phyloP scores from a whole-genome alignment of 495 filamentous ascomycete genomes.

The Aspergillus ellipticus region DNA sequence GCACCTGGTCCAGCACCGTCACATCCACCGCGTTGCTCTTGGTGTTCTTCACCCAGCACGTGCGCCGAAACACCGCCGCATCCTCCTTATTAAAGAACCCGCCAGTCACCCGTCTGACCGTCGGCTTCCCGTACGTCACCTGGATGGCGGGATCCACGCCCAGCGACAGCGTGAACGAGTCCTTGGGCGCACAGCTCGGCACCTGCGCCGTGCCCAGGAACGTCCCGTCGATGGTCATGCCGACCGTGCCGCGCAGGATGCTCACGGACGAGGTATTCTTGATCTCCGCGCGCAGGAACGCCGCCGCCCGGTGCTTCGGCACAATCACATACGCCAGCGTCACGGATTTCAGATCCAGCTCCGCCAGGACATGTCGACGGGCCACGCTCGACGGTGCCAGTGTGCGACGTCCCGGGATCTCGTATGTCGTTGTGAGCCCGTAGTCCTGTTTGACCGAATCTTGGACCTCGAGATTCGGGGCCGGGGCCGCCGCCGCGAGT shows the following conservation, averaged over 20 bases:
- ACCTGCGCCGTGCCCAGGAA: conserved; percentile 62
- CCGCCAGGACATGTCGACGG: conserved; percentile 43
- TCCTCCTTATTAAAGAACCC: conserved; percentile 56
- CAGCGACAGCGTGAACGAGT: conserved; percentile 56
- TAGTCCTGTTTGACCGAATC: conserved; percentile 35
- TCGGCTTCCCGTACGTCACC: conserved; percentile 60
- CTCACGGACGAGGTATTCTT: conserved; percentile 56
- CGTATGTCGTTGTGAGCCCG: conserved; percentile 61
- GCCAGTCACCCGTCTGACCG: conserved; percentile 48
- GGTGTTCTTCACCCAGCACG: conserved; percentile 56
- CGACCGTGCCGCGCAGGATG: conserved; percentile 56
- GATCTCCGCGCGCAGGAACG: conserved; percentile 63
- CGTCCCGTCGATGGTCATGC: conserved; percentile 64
- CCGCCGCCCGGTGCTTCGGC: conserved; percentile 61
- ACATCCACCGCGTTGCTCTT: conserved; percentile 48
- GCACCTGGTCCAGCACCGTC: conserved; percentile 62
- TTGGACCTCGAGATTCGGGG: conserved; percentile 19
- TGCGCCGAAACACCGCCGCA: conserved; percentile 54
- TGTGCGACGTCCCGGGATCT: conserved; percentile 52
- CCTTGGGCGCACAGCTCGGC: conserved; percentile 56
- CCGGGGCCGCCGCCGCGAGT: no score
- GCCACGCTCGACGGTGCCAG: conserved; percentile 35
- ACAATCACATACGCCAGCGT: conserved; percentile 51
- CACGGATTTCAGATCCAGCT: conserved; percentile 33
- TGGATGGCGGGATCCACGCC: conserved; percentile 63